Conservation (phyloP, 1,284 basidiomycete species). For the Sporisorium graminicola region DNA sequence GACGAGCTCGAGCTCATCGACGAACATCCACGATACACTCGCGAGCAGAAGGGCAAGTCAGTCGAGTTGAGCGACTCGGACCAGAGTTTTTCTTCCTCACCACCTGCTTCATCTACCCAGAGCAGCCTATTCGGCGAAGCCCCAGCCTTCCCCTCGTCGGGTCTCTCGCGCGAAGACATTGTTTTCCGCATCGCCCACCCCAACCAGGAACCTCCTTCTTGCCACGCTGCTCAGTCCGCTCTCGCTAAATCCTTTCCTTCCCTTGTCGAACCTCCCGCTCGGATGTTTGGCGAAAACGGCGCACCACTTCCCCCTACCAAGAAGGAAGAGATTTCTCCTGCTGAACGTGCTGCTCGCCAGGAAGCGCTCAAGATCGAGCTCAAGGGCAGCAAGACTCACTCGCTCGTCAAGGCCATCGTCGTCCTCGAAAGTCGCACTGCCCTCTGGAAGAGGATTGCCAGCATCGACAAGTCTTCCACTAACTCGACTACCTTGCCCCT, state of each 20-base stretch:
- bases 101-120: slow-evolving; percentile 10
- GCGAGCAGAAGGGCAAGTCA: slow-evolving; percentile 43
- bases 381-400: slow-evolving; percentile 47
- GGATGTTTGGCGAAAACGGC: slow-evolving; percentile 55
- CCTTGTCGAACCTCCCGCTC: slow-evolving; percentile 43
- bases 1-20: slow-evolving; percentile 40
- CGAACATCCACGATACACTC: slow-evolving; percentile 41
- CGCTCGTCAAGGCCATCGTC: slow-evolving; percentile 53
- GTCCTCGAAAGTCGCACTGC: slow-evolving; percentile 51
- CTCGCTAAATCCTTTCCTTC: slow-evolving; percentile 44
- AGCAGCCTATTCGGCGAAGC: slow-evolving; percentile 33
- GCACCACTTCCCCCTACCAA: slow-evolving; percentile 49
- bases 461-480: slow-evolving; percentile 14
- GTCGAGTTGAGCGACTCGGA: slow-evolving; percentile 33
- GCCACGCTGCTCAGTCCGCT: slow-evolving; percentile 17
- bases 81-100: slow-evolving; percentile 12
- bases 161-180: slow-evolving; percentile 38
- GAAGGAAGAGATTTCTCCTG: slow-evolving; percentile 49
- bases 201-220: slow-evolving; percentile 22
- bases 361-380: slow-evolving; percentile 46
- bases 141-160: slow-evolving; percentile 20
- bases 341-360: slow-evolving; percentile 49
- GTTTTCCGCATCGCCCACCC: slow-evolving; percentile 35
- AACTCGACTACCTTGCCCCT: slow-evolving; percentile 27
- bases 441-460: slow-evolving; percentile 48